These are phyloP conservation scores for Saccharomyces jurei DNA, from an alignment of 805 yeast genomes.

Conservation along the genomic window DNA sequence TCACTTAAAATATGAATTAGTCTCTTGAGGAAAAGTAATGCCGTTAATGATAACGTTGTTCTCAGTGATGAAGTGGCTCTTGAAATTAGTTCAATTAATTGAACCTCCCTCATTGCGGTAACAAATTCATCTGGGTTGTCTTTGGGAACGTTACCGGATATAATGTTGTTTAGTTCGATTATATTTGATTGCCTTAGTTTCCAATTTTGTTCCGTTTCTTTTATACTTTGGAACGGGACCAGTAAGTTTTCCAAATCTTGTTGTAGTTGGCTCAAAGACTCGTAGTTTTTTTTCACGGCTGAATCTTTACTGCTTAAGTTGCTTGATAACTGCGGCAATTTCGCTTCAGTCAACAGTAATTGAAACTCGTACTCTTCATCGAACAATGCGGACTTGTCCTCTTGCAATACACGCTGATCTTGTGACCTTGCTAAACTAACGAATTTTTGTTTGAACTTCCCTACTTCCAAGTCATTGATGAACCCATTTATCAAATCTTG, in stretches of 20 bases:
- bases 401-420: neutral
- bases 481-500: slow-evolving; percentile 4
- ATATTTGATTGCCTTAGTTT: slow-evolving; percentile 55
- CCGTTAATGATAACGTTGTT: slow-evolving; percentile 71
- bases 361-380: slow-evolving; percentile 17
- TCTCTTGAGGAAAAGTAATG: slow-evolving; percentile 73
- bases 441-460: neutral
- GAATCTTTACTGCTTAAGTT: slow-evolving; percentile 1
- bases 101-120: slow-evolving; percentile 27
- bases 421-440: neutral
- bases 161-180: slow-evolving; percentile 38
- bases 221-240: slow-evolving; percentile 45
- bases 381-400: slow-evolving; percentile 5
- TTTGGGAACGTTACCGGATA: slow-evolving; percentile 47
- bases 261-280: slow-evolving; percentile 13
- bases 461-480: neutral
- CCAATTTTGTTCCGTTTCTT: slow-evolving; percentile 92
- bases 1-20: slow-evolving; percentile 26
- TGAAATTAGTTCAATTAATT: slow-evolving; percentile 50
- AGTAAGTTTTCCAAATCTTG: slow-evolving; percentile 24
- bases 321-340: slow-evolving; percentile 10
- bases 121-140: slow-evolving; percentile 35
- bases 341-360: slow-evolving; percentile 11
- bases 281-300: neutral
- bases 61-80: slow-evolving; percentile 68